phyloP scores from a whole-genome alignment of 345 rosid species.

The Hibiscus tridactylites region DNA sequence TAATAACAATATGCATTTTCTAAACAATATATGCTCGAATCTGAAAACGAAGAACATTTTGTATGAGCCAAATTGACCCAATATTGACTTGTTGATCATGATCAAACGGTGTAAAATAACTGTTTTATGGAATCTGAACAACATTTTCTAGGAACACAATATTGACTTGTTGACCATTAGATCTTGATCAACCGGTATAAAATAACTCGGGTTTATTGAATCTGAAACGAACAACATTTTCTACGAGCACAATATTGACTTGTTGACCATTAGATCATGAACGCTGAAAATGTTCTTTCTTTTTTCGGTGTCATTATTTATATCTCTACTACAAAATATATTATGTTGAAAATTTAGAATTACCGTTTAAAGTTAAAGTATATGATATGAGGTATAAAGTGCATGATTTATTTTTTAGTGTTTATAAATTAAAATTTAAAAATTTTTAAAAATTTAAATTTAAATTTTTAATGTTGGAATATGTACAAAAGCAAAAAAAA shows the following conservation, averaged over 20 bases:
- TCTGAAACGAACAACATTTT: not conserved
- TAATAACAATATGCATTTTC: not conserved
- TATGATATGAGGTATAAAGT: too few species aligned
- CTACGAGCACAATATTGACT: slow-evolving; percentile 23
- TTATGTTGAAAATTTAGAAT: too few species aligned
- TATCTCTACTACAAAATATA: too few species aligned
- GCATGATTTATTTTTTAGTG: too few species aligned
- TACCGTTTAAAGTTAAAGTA: too few species aligned
- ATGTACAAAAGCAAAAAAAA: too few species aligned
- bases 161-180: slow-evolving; percentile 26
- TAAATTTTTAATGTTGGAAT: too few species aligned
- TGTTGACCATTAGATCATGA: slow-evolving; percentile 17
- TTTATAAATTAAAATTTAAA: too few species aligned
- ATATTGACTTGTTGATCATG: slow-evolving; percentile 23
- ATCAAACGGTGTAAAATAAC: slow-evolving; percentile 16
- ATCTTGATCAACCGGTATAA: slow-evolving; percentile 17
- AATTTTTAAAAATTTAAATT: too few species aligned
- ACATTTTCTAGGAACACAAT: slow-evolving; percentile 1
- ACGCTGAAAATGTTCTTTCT: not conserved
- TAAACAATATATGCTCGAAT: not conserved
- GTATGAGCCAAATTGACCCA: slow-evolving; percentile 11
- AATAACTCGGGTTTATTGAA: not conserved
- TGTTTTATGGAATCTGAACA: not conserved
- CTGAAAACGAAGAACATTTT: not conserved
- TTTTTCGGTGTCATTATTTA: too few species aligned